Base-by-base conservation (phyloP, 208 protist species). In the Kentomonas sorsogonicus region DNA sequence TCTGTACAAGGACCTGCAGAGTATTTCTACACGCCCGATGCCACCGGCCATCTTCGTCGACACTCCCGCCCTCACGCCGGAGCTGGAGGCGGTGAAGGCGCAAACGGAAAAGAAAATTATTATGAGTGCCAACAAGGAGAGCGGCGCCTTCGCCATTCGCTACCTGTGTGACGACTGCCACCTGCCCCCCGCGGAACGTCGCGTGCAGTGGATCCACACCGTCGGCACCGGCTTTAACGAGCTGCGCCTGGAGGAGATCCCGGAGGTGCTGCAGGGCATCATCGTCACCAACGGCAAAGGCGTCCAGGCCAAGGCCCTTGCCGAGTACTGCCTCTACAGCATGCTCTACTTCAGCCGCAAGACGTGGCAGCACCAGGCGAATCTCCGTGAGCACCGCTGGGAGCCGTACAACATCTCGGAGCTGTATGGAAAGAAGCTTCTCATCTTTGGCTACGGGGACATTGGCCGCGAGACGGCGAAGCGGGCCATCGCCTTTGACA, bases 401-500 rank as follows among this genome's bases (percentile, higher is more conserved):
- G 61, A 79, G 25, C 39, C 57, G 39, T 89, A 68, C 60, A 18
- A 29, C 20, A 81, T 77, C 52, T 36, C 52, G 13, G 69, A 77
- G 15, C 55, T 80, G 22, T 51, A 60, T 31, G 66, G 74, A 1
- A 31, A 72, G 53, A 82, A 54, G 62, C 20, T 85, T 9, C 73
- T 73, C 13, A 71, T 89, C 27, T 52, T 89, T 26, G 81, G 81
- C 47, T 89, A 83, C 64, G 73, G 81, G 23, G 63, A 84, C 61
- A 85, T 89, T 64, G 77, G 73, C 10, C 29, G 60, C 22, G 45
- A 57, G n/a, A 67, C 56, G 10, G 74, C 47, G 13, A 46, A 53
- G 30, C 41, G 69, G 22, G 40, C 55, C 7, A 16, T 18, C 2
- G 53, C 54, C 7, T 53, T 85, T 16, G 77, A 61, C 10, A 76